Percentiles rank a stretch among this genome's conserved stretches.
These are phyloP conservation scores for Hibiscus mutabilis DNA, from an alignment of 345 rosid genomes.

Conservation along the genomic window DNA sequence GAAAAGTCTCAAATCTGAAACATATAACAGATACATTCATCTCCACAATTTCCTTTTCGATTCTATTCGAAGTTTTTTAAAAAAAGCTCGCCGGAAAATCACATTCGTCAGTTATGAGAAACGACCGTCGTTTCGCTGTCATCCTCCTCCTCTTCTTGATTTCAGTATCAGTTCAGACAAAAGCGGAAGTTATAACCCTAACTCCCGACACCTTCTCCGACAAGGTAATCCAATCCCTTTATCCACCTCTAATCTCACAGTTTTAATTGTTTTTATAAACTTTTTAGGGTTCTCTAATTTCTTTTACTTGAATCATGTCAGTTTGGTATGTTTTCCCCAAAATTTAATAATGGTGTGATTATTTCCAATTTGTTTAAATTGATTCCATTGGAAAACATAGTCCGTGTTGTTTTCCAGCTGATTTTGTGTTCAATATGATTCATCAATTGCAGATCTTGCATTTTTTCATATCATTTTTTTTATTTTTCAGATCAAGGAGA, in stretches of 20 bases:
- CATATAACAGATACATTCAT: too few relatives aligned
- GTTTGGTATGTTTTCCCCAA: background rate
- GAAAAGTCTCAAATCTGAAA: background rate
- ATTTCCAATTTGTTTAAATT: background rate
- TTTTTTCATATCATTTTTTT: background rate
- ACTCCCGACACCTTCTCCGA: conserved; percentile 88
- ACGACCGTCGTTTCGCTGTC: conserved; percentile 10
- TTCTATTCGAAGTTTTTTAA: background rate
- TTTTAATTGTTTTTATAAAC: background rate
- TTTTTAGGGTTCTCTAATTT: background rate
- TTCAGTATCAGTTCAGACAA: conserved; percentile 9
- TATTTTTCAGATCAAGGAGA: conserved; percentile 82
- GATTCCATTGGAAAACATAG: background rate
- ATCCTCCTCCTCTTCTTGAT: conserved; percentile 24
- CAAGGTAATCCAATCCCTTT: conserved; percentile 43
- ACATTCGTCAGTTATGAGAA: conserved; percentile 18
- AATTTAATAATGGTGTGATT: background rate
- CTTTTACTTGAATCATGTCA: background rate
- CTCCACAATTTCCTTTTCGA: background rate
- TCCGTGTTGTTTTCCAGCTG: background rate
- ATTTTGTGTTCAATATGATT: too few relatives aligned
- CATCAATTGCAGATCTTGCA: background rate
- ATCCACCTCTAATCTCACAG: background rate
- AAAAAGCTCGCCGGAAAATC: background rate
- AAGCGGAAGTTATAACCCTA: conserved; percentile 80